Evolutionary conservation across 148 eudicot species (phyloP).

Genomic region (Camellia granthamiana): DNA sequence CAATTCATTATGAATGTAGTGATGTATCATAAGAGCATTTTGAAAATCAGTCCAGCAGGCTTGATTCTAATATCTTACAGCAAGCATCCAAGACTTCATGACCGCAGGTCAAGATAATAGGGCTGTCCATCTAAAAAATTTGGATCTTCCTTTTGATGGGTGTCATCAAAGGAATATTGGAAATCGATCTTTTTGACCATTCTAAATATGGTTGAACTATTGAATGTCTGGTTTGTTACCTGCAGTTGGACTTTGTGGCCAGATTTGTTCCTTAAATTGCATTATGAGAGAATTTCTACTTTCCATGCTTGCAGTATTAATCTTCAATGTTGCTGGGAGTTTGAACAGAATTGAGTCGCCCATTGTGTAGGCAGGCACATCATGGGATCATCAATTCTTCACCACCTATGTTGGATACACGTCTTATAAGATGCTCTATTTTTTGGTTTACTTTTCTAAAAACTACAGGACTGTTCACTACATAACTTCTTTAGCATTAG

Average conservation of each 20-base stretch:
- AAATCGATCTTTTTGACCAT: background rate
- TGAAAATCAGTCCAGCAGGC: background rate
- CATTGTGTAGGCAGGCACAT: background rate
- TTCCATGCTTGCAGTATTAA: background rate
- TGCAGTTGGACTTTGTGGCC: background rate
- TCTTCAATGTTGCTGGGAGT: background rate
- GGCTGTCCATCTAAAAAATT: background rate
- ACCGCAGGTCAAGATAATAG: background rate
- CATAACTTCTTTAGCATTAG: constrained; percentile 1
- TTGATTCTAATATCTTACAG: background rate
- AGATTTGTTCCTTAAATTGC: constrained; percentile 4
- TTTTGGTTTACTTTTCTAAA: background rate
- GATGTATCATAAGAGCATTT: background rate
- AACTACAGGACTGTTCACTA: no score
- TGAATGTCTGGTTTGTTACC: background rate
- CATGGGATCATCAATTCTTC: background rate
- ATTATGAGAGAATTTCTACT: background rate
- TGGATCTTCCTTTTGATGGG: background rate
- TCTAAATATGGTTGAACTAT: background rate
- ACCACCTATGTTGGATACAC: no score
- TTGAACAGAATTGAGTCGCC: background rate
- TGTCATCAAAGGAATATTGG: background rate
- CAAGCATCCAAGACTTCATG: background rate
- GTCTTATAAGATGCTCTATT: background rate
- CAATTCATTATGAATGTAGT: background rate